phyloP scores from a whole-genome alignment of 2,329 filamentous ascomycete species.

The Aspergillus transmontanensis region DNA sequence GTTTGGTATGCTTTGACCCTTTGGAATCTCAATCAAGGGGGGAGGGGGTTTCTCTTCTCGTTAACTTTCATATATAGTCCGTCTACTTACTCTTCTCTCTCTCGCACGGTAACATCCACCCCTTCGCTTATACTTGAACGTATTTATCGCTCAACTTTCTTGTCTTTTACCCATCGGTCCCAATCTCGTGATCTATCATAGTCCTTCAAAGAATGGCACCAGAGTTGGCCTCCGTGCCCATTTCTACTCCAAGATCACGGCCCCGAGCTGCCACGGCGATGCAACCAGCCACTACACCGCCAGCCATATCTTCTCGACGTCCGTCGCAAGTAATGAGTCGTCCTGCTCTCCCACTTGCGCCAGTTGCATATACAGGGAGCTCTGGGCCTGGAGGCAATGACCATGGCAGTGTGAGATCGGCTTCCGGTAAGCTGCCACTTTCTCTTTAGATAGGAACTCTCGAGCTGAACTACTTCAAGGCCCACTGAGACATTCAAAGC shows the following conservation, averaged over 20 bases:
- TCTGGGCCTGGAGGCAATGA: constrained; percentile 32
- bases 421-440: constrained; percentile 40
- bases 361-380: constrained; percentile 27
- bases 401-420: constrained; percentile 39
- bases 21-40: constrained; percentile 33
- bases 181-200: neutral
- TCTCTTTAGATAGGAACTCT: neutral
- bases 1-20: constrained; percentile 28
- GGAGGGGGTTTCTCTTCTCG: constrained; percentile 10
- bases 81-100: neutral
- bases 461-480: constrained; percentile 46
- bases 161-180: constrained; percentile 11
- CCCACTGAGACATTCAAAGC: constrained; percentile 81
- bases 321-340: constrained; percentile 53
- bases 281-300: constrained; percentile 31
- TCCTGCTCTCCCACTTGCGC: constrained; percentile 35
- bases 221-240: constrained; percentile 50
- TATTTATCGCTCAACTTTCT: neutral
- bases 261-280: constrained; percentile 34
- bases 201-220: constrained; percentile 47
- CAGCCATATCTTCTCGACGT: constrained; percentile 47
- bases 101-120: neutral
- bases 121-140: neutral
- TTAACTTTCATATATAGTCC: neutral
- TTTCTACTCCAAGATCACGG: constrained; percentile 35